phyloP scores from a whole-genome alignment of 2,329 filamentous ascomycete genomes.

The Botrytis paeoniae region DNA sequence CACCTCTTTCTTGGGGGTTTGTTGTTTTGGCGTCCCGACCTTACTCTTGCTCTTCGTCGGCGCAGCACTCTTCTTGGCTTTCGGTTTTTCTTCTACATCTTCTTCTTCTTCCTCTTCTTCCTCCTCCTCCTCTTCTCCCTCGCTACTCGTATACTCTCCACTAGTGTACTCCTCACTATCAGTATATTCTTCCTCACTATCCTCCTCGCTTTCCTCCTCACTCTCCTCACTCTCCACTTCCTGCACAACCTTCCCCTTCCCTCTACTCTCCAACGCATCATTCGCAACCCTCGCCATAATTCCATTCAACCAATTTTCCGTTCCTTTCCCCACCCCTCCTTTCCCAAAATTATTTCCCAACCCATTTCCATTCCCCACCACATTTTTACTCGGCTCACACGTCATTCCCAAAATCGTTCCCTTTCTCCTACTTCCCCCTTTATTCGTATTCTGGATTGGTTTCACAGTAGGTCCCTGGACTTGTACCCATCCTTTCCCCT shows the following conservation, averaged over 20 bases:
- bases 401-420: constrained; percentile 19
- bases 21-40: background rate
- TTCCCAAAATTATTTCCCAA: constrained; percentile 12
- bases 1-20: background rate
- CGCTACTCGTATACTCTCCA: constrained; percentile 11
- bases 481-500: constrained; percentile 17
- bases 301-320: constrained; percentile 10
- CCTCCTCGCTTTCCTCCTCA: background rate
- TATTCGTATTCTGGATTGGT: background rate
- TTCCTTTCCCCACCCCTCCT: constrained; percentile 9
- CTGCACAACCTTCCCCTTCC: constrained; percentile 12
- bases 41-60: background rate
- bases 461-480: constrained; percentile 14
- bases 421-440: background rate
- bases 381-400: constrained; percentile 4
- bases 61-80: background rate
- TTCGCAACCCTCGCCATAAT: constrained; percentile 15
- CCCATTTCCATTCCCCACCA: constrained; percentile 7
- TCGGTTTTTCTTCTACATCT: background rate
- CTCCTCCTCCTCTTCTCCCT: constrained; percentile 4
- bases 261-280: constrained; percentile 16
- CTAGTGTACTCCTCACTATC: constrained; percentile 18
- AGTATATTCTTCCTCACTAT: constrained; percentile 12
- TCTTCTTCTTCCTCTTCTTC: constrained; percentile 3
- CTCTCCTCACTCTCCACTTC: background rate